Percentiles rank a stretch among this genome's conserved stretches.
phyloP scores from a whole-genome alignment of 805 yeast genomes.

The Jamesozyma gamospora region DNA sequence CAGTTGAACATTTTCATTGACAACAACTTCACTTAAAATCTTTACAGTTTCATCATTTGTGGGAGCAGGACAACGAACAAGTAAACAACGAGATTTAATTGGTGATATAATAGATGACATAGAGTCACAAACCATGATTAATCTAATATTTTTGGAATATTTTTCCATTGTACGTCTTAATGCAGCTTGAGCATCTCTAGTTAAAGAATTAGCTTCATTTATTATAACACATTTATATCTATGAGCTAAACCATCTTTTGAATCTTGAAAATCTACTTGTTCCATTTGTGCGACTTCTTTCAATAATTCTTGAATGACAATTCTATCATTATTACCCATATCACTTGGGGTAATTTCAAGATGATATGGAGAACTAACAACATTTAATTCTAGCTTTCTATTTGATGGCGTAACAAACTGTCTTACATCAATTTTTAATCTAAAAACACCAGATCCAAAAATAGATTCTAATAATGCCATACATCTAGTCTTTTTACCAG shows the following conservation, averaged over 20 bases:
- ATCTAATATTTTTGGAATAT: constrained; percentile 76
- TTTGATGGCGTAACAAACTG: constrained; percentile 65
- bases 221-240: constrained; percentile 74
- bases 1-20: constrained; percentile 40
- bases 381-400: constrained; percentile 80
- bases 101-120: constrained; percentile 91
- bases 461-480: constrained; percentile 68
- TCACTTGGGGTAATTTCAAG: constrained; percentile 94
- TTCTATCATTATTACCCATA: constrained; percentile 90
- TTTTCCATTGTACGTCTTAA: constrained; percentile 93
- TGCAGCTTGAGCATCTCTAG: constrained; percentile 94
- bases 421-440: constrained; percentile 81
- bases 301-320: constrained; percentile 86
- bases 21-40: constrained; percentile 47
- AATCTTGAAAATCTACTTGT: constrained; percentile 69
- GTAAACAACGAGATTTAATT: constrained; percentile 81
- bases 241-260: constrained; percentile 35
- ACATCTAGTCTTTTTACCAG: constrained; percentile 93
- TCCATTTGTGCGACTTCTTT: constrained; percentile 94
- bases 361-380: constrained; percentile 85
- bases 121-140: constrained; percentile 77
- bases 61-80: constrained; percentile 86
- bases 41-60: constrained; percentile 42
- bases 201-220: constrained; percentile 82
- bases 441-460: constrained; percentile 75